Conservation (phyloP, 495 filamentous ascomycete species). For the Aspergillus cristatus region DNA sequence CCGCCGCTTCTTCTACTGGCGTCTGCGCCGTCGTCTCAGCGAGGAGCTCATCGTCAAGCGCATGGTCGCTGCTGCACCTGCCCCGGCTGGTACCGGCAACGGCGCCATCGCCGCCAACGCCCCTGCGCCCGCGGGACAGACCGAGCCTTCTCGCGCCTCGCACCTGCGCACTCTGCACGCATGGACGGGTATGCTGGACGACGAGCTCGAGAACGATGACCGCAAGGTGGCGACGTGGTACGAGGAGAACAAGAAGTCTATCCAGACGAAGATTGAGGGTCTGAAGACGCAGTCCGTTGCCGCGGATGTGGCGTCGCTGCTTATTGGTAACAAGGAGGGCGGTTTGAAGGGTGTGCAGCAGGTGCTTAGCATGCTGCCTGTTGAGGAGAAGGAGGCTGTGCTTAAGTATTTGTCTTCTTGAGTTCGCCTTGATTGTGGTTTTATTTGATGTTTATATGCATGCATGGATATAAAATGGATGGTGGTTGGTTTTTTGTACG, state of each 20-base stretch:
- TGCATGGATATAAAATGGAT: too few species aligned
- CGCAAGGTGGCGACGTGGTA: slow-evolving; percentile 88
- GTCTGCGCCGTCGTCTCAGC: slow-evolving; percentile 89
- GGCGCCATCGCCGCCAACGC: slow-evolving; percentile 27
- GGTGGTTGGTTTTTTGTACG: too few species aligned
- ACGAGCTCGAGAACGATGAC: slow-evolving; percentile 64
- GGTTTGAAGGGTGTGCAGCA: slow-evolving; percentile 83
- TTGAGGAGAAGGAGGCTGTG: slow-evolving; percentile 77
- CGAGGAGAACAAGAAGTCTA: slow-evolving; percentile 82
- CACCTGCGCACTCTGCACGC: slow-evolving; percentile 63
- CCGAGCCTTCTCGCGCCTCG: slow-evolving; percentile 43
- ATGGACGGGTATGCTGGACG: slow-evolving; percentile 62
- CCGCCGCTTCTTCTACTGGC: slow-evolving; percentile 99
- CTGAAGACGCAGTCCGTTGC: slow-evolving; percentile 70
- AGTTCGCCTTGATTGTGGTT: slow-evolving; percentile 1
- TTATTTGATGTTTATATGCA: slow-evolving; percentile 4
- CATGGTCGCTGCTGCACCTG: slow-evolving; percentile 51
- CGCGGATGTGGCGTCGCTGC: slow-evolving; percentile 64
- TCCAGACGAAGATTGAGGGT: slow-evolving; percentile 68
- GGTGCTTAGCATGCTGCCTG: slow-evolving; percentile 74
- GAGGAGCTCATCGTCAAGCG: slow-evolving; percentile 92
- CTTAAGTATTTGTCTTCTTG: slow-evolving; percentile 57
- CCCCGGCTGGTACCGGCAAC: slow-evolving; percentile 18
- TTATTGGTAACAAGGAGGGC: slow-evolving; percentile 65
- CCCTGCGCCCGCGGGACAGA: slow-evolving; percentile 10